Percentiles rank a stretch among this genome's conserved stretches.
phyloP scores from a whole-genome alignment of 257 asterid genomes.

The Coffea eugenioides region DNA sequence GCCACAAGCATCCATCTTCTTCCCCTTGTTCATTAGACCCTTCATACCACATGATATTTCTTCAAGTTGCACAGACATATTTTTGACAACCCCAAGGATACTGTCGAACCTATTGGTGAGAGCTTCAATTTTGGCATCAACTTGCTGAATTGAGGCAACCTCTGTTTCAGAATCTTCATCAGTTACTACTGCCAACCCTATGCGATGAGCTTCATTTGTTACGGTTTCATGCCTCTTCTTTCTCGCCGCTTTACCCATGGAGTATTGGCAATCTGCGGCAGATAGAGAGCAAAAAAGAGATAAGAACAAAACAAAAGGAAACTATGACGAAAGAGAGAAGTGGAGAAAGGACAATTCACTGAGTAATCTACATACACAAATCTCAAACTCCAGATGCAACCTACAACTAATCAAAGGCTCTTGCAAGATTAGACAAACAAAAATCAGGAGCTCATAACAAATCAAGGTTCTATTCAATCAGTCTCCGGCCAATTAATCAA shows the following conservation, averaged over 20 bases:
- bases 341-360: background rate
- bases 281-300: background rate
- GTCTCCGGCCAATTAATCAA: no score
- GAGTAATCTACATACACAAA: background rate
- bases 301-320: background rate
- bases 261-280: background rate
- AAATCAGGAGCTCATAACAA: no score
- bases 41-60: slow-evolving; percentile 2
- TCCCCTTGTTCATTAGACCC: background rate
- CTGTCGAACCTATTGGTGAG: background rate
- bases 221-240: background rate
- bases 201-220: background rate
- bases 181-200: background rate
- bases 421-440: background rate
- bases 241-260: background rate
- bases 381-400: background rate
- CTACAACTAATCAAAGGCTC: background rate
- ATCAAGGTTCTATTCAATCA: no score
- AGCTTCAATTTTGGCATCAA: background rate
- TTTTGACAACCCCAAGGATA: background rate
- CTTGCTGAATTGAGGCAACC: background rate
- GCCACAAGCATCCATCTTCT: background rate
- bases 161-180: background rate
- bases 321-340: background rate
- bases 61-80: background rate